Conservation (phyloP, 805 yeast species). For the Candida pseudofarinosa region DNA sequence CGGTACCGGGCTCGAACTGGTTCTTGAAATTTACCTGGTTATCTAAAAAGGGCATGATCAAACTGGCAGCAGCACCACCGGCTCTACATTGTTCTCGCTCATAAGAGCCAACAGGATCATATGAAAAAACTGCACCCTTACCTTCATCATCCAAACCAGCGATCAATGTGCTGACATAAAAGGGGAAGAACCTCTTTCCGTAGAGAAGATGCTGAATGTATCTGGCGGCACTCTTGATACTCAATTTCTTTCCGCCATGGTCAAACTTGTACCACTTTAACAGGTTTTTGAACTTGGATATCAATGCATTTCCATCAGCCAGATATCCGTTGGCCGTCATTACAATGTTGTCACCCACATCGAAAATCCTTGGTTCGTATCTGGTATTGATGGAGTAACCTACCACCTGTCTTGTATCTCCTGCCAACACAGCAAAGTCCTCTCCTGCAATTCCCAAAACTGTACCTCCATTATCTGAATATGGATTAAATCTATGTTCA, state of each 20-base stretch:
- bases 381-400: slow-evolving; percentile 94
- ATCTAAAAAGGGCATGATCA: slow-evolving; percentile 96
- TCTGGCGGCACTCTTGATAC: slow-evolving; percentile 77
- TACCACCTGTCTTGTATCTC: slow-evolving; percentile 95
- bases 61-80: slow-evolving; percentile 94
- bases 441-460: slow-evolving; percentile 96
- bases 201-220: slow-evolving; percentile 85
- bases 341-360: slow-evolving; percentile 81
- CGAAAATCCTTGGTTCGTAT: slow-evolving; percentile 83
- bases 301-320: slow-evolving; percentile 88
- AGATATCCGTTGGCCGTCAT: slow-evolving; percentile 95
- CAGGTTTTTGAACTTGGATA: slow-evolving; percentile 65
- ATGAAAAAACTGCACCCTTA: slow-evolving; percentile 90
- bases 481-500: slow-evolving; percentile 90
- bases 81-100: slow-evolving; percentile 97
- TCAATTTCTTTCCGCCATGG: slow-evolving; percentile 65
- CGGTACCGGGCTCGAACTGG: slow-evolving; percentile 76
- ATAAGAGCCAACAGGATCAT: slow-evolving; percentile 97
- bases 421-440: slow-evolving; percentile 94
- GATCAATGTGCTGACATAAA: slow-evolving; percentile 89
- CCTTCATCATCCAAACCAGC: slow-evolving; percentile 93
- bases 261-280: slow-evolving; percentile 92
- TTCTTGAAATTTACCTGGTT: slow-evolving; percentile 95
- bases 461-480: slow-evolving; percentile 95
- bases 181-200: slow-evolving; percentile 94